Evolutionary conservation across 768 basidiomycete genomes (phyloP).

Genomic region (Chalciporus piperatus): DNA sequence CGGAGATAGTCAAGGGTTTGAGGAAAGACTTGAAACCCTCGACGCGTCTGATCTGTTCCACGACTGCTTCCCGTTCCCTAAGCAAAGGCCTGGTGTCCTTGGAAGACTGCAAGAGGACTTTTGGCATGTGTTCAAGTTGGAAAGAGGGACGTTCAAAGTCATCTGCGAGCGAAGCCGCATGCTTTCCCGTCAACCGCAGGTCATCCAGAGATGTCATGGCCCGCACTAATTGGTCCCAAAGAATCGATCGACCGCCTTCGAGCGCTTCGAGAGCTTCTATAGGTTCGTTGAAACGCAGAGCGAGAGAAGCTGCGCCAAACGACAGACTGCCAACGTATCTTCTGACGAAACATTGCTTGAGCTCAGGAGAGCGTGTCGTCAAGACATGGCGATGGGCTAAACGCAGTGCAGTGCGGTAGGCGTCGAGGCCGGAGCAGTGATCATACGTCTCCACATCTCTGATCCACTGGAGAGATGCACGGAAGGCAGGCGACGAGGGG

Average conservation of each 20-base stretch:
- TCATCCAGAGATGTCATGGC: constrained; percentile 25
- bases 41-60: constrained; percentile 30
- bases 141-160: constrained; percentile 21
- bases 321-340: constrained; percentile 18
- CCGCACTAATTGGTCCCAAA: constrained; percentile 34
- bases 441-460: constrained; percentile 17
- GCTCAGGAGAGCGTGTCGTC: constrained; percentile 13
- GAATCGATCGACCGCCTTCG: constrained; percentile 31
- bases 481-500: constrained; percentile 17
- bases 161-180: constrained; percentile 17
- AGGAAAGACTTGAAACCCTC: constrained; percentile 35
- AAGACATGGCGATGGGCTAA: constrained; percentile 20
- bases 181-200: constrained; percentile 19
- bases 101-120: constrained; percentile 6
- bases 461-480: constrained; percentile 22
- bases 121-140: constrained; percentile 12
- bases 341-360: constrained; percentile 16
- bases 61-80: constrained; percentile 23
- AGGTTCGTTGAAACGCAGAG: constrained; percentile 21
- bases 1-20: constrained; percentile 14
- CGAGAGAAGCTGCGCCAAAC: constrained; percentile 26
- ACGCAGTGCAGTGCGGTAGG: constrained; percentile 27
- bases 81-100: constrained; percentile 20
- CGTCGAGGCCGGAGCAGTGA: constrained; percentile 29
- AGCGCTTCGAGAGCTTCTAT: constrained; percentile 29